Evolutionary conservation across 192 early-diverging fungal species (phyloP).

Genomic region (Podila epigama): DNA sequence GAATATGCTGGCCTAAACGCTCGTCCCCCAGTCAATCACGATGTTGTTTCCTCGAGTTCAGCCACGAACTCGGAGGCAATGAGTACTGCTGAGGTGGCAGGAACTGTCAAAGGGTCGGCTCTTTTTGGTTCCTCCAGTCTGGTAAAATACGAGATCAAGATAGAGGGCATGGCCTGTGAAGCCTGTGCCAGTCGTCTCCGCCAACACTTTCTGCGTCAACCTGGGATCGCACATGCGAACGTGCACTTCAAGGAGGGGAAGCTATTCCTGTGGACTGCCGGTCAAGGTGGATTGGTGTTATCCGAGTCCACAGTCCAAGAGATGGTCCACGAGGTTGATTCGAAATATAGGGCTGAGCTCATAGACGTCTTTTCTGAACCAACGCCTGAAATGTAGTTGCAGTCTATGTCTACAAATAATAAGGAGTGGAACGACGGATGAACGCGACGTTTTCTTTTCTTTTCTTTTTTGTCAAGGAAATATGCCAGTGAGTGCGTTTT

Average conservation of each 20-base stretch:
- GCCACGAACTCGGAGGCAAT: neutral
- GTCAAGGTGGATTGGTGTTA: slow-evolving; percentile 2
- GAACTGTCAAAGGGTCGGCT: slow-evolving; percentile 1
- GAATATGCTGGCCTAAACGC: too few species aligned
- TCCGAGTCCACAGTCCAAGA: slow-evolving; percentile 9
- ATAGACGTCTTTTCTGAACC: neutral
- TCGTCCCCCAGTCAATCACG: neutral
- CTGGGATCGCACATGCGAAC: slow-evolving; percentile 32
- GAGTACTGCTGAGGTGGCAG: neutral
- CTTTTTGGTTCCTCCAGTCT: neutral
- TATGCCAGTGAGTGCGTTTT: too few species aligned
- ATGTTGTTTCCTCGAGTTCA: neutral
- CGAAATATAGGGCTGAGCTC: slow-evolving; percentile 7
- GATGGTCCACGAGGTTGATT: slow-evolving; percentile 26
- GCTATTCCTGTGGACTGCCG: slow-evolving; percentile 16
- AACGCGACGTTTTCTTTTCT: too few species aligned
- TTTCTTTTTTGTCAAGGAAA: too few species aligned
- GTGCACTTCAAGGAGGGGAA: slow-evolving; percentile 52
- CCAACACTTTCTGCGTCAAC: slow-evolving; percentile 20
- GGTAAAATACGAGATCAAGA: slow-evolving; percentile 28
- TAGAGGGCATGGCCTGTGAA: slow-evolving; percentile 58
- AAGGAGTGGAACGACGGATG: too few species aligned
- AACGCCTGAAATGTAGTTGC: too few species aligned
- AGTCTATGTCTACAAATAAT: too few species aligned
- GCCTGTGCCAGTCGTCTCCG: slow-evolving; percentile 62